Base-by-base conservation (phyloP, 129 eudicot species). In the Daucus carota region DNA sequence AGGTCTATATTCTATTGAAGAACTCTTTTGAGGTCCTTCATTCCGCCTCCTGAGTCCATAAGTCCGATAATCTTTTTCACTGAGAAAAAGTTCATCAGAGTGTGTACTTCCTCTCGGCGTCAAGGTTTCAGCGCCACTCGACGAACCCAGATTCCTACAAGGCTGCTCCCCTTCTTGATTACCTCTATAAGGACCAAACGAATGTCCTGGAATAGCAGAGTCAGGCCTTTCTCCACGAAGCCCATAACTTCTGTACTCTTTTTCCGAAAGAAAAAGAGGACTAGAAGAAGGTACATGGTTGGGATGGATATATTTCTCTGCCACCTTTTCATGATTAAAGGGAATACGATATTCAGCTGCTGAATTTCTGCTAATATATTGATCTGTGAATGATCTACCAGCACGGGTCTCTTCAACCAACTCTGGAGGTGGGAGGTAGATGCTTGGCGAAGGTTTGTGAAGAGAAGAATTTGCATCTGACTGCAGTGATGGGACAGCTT, bases 31-130 rank as follows among this genome's bases (percentile, higher is more conserved):
- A 43, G 75, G 75, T 28, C 28, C 75, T n/a, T 72, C 75, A 2
- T 24, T 14, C 59, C 13, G 11, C 10, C 75, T 57, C 75, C 75
- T 15, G 5, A 72, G 75, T 16, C 75, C 75, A 6, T 43, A 72
- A 15, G 75, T 72, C 43, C 75, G 75, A 72, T 72, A 72, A n/a
- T 72, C 75, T 72, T 72, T 72, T 72, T 72, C 75, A 26, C 75
- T 72, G 24, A 72, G 57, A 43, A 72, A 72, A 26, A 42, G 75
- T 45, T 72, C 75, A 72, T 43, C 54, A 26, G 73, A 44, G 38
- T 26, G 34, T 40, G 29, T n/a, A 11, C 33, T 42, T 31, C 17
- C 36, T 71, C 46, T 42, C n/a, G 46, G n/a, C 36, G 5, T 24
- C 31, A 71, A 71, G 20, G 75, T 36, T 43, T 71, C 57, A 15